Base-by-base conservation (phyloP, 345 rosid species). In the Zanthoxylum bungeanum region DNA sequence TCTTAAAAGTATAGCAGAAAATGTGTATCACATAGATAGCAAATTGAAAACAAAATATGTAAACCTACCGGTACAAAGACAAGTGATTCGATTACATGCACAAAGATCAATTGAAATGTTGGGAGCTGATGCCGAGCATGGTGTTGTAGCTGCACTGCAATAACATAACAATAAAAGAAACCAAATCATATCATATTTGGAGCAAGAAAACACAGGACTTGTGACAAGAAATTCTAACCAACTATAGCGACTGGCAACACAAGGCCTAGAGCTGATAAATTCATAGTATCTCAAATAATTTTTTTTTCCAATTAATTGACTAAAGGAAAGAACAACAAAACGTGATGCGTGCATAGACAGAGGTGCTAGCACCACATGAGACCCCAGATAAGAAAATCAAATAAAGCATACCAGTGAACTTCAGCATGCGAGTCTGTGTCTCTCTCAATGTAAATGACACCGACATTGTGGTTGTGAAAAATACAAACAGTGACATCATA, bases 71-170 rank as follows among this genome's bases (percentile, higher is more conserved):
- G 99, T 60, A 93, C 99, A 89, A 96, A 96, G 73, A 93, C 98
- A 53, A 96, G 98, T 5, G 98, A 96, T 78, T 96, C 98, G 59
- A 96, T 88, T 36, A 89, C 99, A 75, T 96, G 97, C 61, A 96
- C 96, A 78, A 96, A 96, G 74, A 96, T 96, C 87, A 96, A 85
- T 85, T 96, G 98, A 83, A 96, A 96, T 27, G 99, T 93, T 58
- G 99, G 99, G 73, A 93, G 87, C 74, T 82, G 89, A 80, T 91
- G 97, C 67, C 91, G 97, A 80, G 99, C 99, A 80, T 93, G 98
- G 86, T 96, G 98, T 74, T 96, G 98, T 85, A 96, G 99, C 91
- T 96, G 99, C 88, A 93, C 99, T 93, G 98, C 83, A 86, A 80
- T 62, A 75, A 77, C 78, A 64, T 71, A 64, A 79, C 69, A 86